phyloP scores from a whole-genome alignment of 2,329 filamentous ascomycete genomes.

The Cytospora paraplurivora region DNA sequence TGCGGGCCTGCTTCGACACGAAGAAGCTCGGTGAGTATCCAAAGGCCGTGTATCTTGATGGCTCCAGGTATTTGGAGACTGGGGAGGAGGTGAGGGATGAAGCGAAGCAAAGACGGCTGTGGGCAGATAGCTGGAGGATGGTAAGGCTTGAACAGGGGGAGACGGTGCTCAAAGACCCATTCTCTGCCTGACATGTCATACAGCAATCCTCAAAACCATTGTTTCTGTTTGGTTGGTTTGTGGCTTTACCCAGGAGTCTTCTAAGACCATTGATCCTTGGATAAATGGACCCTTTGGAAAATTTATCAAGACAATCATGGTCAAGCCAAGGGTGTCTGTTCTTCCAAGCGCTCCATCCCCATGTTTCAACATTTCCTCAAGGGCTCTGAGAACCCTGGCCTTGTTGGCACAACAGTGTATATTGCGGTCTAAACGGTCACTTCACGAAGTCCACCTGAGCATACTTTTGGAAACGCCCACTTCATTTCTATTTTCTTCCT shows the following conservation, averaged over 20 bases:
- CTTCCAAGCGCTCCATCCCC: too few relatives aligned
- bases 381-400: too few relatives aligned
- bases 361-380: too few relatives aligned
- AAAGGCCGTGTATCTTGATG: constrained; percentile 16
- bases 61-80: constrained; percentile 4
- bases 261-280: neutral
- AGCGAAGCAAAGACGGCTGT: constrained; percentile 16
- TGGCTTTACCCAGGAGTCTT: neutral
- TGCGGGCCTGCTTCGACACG: constrained; percentile 20
- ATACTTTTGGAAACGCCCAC: too few relatives aligned
- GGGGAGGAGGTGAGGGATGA: constrained; percentile 14
- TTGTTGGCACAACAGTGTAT: too few relatives aligned
- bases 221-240: neutral
- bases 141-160: neutral
- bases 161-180: constrained; percentile 12
- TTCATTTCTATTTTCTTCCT: too few relatives aligned
- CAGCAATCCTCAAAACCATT: neutral
- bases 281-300: neutral
- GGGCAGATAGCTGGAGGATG: constrained; percentile 22
- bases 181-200: neutral
- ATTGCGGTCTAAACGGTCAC: too few relatives aligned
- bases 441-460: too few relatives aligned
- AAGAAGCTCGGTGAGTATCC: constrained; percentile 17
- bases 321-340: too few relatives aligned
- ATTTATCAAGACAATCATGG: too few relatives aligned